These are phyloP conservation scores for Xylariaceae sp. DNA, from an alignment of 2,329 filamentous ascomycete species.

Conservation along the genomic window DNA sequence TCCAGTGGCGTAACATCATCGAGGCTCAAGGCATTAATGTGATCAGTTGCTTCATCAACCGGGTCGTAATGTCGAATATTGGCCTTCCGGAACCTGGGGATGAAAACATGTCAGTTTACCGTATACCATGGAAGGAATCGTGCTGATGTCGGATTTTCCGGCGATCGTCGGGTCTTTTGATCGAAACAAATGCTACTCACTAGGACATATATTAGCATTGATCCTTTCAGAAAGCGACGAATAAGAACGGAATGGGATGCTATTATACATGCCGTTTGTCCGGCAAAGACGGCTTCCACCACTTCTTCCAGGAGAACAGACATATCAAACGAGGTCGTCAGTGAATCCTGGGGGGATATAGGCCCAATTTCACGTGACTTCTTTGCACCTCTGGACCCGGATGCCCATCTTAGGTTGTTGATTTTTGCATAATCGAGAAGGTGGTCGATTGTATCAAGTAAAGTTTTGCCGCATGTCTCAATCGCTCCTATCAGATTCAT, in stretches of 20 bases:
- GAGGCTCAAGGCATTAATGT: constrained; percentile 15
- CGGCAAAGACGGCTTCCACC: constrained; percentile 39
- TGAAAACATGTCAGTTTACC: too few species aligned
- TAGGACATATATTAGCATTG: too few species aligned
- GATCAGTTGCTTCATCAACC: constrained; percentile 11
- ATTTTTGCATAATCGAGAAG: constrained; percentile 45
- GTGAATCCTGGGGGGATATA: background rate
- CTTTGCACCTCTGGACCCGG: constrained; percentile 14
- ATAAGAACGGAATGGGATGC: too few species aligned
- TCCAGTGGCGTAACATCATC: constrained; percentile 13
- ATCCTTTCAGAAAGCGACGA: too few species aligned
- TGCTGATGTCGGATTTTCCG: too few species aligned
- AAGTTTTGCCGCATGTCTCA: constrained; percentile 45
- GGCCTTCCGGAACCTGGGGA: constrained; percentile 29
- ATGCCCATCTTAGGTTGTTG: constrained; percentile 27
- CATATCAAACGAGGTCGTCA: constrained; percentile 32
- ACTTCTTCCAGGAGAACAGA: constrained; percentile 38
- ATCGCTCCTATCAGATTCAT: constrained; percentile 44
- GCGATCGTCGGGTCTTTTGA: too few species aligned
- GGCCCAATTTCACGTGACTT: constrained; percentile 17
- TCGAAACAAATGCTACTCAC: too few species aligned
- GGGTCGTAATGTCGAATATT: constrained; percentile 18
- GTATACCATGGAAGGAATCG: too few species aligned
- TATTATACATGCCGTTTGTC: constrained; percentile 26
- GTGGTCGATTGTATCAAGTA: constrained; percentile 50